phyloP scores from a whole-genome alignment of 2,329 filamentous ascomycete species.

The Aspergillus carbonarius region DNA sequence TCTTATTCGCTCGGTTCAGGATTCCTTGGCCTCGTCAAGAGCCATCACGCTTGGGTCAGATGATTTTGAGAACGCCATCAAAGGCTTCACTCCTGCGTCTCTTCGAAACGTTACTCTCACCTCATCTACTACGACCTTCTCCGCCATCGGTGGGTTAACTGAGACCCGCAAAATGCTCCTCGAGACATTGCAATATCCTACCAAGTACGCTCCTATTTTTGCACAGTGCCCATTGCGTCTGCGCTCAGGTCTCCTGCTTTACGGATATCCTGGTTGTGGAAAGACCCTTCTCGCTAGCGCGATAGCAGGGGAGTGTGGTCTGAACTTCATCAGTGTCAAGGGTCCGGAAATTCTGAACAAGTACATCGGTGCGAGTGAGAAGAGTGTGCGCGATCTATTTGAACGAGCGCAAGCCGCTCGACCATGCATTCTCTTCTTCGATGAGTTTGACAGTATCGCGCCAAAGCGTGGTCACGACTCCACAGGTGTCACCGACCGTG shows the following conservation, averaged over 20 bases:
- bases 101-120: conserved; percentile 92
- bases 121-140: conserved; percentile 87
- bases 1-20: conserved; percentile 75
- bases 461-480: conserved; percentile 96
- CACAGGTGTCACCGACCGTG: conserved; percentile 96
- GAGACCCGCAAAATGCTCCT: conserved; percentile 87
- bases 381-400: conserved; percentile 92
- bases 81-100: conserved; percentile 92
- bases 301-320: conserved; percentile 94
- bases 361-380: conserved; percentile 97
- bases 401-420: conserved; percentile 84
- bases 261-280: conserved; percentile 93
- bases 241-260: conserved; percentile 86
- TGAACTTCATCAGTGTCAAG: conserved; percentile 98
- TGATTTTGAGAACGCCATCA: conserved; percentile 82
- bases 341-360: conserved; percentile 98
- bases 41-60: conserved; percentile 64
- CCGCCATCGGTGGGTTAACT: conserved; percentile 82
- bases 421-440: conserved; percentile 95
- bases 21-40: conserved; percentile 50
- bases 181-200: conserved; percentile 94
- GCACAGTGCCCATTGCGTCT: conserved; percentile 92
- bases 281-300: conserved; percentile 95
- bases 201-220: conserved; percentile 96
- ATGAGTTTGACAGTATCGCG: conserved; percentile 97